phyloP scores from a whole-genome alignment of 352 stramenopile species.

The Phytophthora brassicae region DNA sequence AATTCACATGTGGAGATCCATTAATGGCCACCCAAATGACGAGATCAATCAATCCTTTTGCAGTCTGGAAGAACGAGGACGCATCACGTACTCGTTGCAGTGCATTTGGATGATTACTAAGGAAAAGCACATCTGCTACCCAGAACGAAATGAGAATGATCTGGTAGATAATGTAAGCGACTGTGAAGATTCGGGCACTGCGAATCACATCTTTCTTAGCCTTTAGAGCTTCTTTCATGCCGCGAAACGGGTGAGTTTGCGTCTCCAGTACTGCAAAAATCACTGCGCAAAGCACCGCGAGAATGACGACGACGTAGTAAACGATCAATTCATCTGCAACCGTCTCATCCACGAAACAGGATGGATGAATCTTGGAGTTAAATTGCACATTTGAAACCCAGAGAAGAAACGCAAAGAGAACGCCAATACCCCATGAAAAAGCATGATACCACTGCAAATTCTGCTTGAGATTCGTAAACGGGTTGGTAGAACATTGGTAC shows the following conservation, averaged over 20 bases:
- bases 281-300: constrained; percentile 66
- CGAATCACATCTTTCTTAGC: constrained; percentile 84
- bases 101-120: constrained; percentile 28
- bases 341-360: constrained; percentile 78
- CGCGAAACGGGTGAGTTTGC: constrained; percentile 65
- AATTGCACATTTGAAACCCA: constrained; percentile 62
- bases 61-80: constrained; percentile 69
- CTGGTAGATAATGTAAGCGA: constrained; percentile 83
- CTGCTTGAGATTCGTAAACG: constrained; percentile 81
- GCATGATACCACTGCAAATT: constrained; percentile 75
- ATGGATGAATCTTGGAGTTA: constrained; percentile 46
- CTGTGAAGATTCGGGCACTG: constrained; percentile 79
- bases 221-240: constrained; percentile 76
- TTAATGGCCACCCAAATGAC: constrained; percentile 87
- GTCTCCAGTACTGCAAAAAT: constrained; percentile 71
- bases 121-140: constrained; percentile 58
- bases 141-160: constrained; percentile 83
- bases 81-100: constrained; percentile 54
- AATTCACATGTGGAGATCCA: constrained; percentile 36
- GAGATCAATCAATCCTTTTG: constrained; percentile 81
- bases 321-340: constrained; percentile 60
- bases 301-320: constrained; percentile 78
- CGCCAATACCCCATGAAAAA: constrained; percentile 71
- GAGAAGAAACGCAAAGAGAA: constrained; percentile 49
- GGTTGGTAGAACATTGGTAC: constrained; percentile 85